Evolutionary conservation across 768 basidiomycete species (phyloP), one percentile per base, ranked within the genome.

Genomic region (Boletus rubescentipes): DNA sequence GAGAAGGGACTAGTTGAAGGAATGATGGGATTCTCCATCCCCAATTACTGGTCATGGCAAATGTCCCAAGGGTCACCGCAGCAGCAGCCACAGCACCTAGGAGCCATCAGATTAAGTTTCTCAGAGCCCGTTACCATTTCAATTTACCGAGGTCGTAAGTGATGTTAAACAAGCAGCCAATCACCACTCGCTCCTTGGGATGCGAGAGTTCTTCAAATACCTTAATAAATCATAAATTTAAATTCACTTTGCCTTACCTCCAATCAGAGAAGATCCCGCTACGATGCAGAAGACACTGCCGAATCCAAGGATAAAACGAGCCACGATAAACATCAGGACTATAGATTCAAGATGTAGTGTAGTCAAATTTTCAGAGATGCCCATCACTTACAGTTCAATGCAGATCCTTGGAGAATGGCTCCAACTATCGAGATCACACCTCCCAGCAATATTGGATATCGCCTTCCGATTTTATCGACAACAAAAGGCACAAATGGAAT

Each of bases 61-160:
- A 88, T 0, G 86, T 87, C 5, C 83, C 82, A 29, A 86, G 77
- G 0, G 85, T 87, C 31, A 56, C 47, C 4, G 78, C 79, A 29
- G 83, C 82, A 2, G 83, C 80, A 16, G 47, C 18, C 9, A 59
- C 9, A 9, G 56, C 14, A 5, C 63, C 60, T 64, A 12, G 16
- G 15, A 38, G 2, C 11, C n/a, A 18, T 60, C 14, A 55, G 37
- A 21, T 9, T 10, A 4, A 38, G 15, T 18, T 30, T 2, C 7
- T 8, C 8, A 9, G 15, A 30, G 26, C 12, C 26, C 26, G 26
- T 26, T 26, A 26, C 26, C 26, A 23, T 10, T 29, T 34, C 18
- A 3, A 35, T 26, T 41, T 40, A 61, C 60, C 60, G 1, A 61
- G 9, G 14, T 8, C n/a, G 26, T 46, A 54, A 21, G 4, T 46